Base-by-base conservation (phyloP, 352 stramenopile species). In the Saprolegnia diclina region DNA sequence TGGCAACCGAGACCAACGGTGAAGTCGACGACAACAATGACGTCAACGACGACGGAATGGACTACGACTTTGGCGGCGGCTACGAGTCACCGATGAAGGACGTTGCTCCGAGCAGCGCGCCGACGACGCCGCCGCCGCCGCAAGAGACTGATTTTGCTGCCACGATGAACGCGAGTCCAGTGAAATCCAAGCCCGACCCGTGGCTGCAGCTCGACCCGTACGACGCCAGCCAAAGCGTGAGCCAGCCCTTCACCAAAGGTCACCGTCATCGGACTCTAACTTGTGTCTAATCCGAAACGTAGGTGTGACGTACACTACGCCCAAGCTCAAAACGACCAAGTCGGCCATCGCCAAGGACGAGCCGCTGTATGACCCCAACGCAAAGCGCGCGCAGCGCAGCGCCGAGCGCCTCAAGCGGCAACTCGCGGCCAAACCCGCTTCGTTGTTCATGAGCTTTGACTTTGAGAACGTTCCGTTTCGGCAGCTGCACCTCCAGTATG, bases 141-240 rank as follows among this genome's bases (percentile, higher is more conserved):
- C 18, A 48, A 14, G 42, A 4, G 13, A 48, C 18, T 7, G 42
- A n/a, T 7, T n/a, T 48, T n/a, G 7, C 11, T n/a, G 42, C 11
- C 42, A n/a, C 1, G 18, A 48, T 4, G 24, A 59, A 59, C 2
- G 13, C 4, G 35, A n/a, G 19, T 21, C 13, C 16, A 9, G 3
- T 59, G 67, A 76, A 55, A 19, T 50, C n/a, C 13, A 76, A 81
- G 35, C 79, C 80, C 42, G 82, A 94, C 44, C 83, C 83, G 24
- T 94, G 87, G 87, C 67, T 71, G 0, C 74, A 82, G 11, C 64
- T 94, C 9, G 87, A 94, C 61, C 78, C 87, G 18, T 94, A 92
- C 57, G 87, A 94, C 61, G 82, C 87, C 0, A 91, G 74, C 56
- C 74, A 79, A 7, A 80, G 82, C 13, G 82, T 80, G 9, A 77